Evolutionary conservation across 1,284 basidiomycete species (phyloP).

Genomic region (Naganishia albida): DNA sequence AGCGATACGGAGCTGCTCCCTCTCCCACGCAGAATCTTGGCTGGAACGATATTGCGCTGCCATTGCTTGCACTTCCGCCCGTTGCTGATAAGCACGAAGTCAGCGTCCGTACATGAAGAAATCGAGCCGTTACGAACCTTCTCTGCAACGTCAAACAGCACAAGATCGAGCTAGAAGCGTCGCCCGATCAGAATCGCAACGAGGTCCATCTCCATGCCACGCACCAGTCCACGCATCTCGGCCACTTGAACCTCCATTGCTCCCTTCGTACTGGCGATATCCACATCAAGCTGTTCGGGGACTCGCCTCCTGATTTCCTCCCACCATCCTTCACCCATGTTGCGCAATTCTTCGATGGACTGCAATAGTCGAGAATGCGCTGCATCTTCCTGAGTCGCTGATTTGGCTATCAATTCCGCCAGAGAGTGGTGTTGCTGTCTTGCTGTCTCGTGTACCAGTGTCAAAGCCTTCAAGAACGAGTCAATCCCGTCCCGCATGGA

Average conservation of each 20-base stretch:
- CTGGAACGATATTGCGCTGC: background rate
- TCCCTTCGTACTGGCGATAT: background rate
- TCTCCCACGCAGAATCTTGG: background rate
- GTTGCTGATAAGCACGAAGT: background rate
- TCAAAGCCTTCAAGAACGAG: background rate
- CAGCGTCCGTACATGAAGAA: no score
- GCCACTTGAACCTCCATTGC: background rate
- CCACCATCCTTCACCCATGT: constrained; percentile 15
- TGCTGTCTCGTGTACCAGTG: constrained; percentile 3
- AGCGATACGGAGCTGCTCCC: background rate
- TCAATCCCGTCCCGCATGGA: background rate
- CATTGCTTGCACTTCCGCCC: background rate
- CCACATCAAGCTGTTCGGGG: constrained; percentile 2
- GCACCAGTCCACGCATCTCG: constrained; percentile 14
- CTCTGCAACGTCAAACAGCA: background rate
- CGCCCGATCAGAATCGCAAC: background rate
- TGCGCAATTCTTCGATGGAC: background rate
- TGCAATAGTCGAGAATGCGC: constrained; percentile 10
- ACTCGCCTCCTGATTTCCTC: constrained; percentile 1
- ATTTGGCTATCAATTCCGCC: background rate
- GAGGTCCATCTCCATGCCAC: background rate
- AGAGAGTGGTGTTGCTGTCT: constrained; percentile 12
- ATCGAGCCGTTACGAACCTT: background rate
- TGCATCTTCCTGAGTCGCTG: background rate
- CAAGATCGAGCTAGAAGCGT: constrained; percentile 3